These are phyloP conservation scores for Rhizoctonia solani DNA, from an alignment of 1,284 basidiomycete species.

Conservation along the genomic window DNA sequence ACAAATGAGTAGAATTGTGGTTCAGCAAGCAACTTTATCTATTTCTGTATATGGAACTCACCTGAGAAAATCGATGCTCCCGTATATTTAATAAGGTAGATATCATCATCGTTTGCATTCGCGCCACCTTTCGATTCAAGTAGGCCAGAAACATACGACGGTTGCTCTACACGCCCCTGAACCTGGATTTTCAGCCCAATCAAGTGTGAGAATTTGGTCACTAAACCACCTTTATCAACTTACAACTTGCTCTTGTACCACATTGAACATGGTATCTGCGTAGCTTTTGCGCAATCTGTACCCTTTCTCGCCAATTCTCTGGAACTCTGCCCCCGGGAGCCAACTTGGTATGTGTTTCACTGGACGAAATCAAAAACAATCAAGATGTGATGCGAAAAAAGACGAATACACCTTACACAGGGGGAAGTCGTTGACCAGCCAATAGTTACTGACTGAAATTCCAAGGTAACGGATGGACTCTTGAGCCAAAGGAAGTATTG, in stretches of 20 bases:
- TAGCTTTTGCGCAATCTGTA: not conserved
- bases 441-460: not conserved
- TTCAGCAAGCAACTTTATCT: too few species aligned
- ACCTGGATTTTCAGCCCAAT: too few species aligned
- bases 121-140: constrained; percentile 7
- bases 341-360: constrained; percentile 1
- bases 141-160: constrained; percentile 20
- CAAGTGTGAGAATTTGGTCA: too few species aligned
- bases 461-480: not conserved
- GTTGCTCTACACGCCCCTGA: not conserved
- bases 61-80: too few species aligned
- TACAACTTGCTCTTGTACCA: constrained; percentile 3
- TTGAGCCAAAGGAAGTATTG: not conserved
- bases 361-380: not conserved
- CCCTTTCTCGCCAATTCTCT: not conserved
- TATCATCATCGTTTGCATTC: constrained; percentile 4
- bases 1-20: too few species aligned
- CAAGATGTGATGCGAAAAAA: not conserved
- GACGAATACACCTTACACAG: not conserved
- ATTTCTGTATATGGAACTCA: too few species aligned
- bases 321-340: constrained; percentile 14
- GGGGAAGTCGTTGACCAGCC: constrained; percentile 10
- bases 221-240: not conserved
- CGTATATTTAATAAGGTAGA: constrained; percentile 19
- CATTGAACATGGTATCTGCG: not conserved